phyloP scores from a whole-genome alignment of 257 asterid genomes.

The Striga asiatica region DNA sequence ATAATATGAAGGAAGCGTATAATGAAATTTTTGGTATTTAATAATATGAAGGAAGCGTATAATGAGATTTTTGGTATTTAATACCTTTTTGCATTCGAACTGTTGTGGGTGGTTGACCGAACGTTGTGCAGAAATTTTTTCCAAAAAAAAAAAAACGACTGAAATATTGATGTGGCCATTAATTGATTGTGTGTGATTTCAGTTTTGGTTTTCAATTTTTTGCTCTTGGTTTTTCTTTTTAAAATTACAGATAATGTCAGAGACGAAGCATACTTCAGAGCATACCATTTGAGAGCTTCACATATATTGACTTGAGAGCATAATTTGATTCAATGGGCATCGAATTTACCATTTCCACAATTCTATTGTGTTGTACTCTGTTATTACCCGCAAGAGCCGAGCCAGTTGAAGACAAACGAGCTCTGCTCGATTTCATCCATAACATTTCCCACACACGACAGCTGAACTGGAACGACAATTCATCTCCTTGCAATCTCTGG shows the following conservation, averaged over 20 bases:
- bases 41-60: too few species aligned
- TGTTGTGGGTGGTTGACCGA: conserved; percentile 28
- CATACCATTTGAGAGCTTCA: neutral
- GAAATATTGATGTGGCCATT: neutral
- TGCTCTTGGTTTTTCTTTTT: neutral
- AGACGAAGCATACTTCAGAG: neutral
- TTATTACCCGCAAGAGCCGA: conserved; percentile 16
- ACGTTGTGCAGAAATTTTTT: conserved; percentile 17
- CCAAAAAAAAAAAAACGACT: conserved; percentile 18
- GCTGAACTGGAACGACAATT: conserved; percentile 27
- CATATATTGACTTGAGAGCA: neutral
- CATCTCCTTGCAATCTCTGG: conserved; percentile 34
- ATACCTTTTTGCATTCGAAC: too few species aligned
- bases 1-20: too few species aligned
- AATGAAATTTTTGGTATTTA: too few species aligned
- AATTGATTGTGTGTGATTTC: neutral
- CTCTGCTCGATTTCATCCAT: conserved; percentile 34
- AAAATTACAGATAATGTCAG: conserved; percentile 15
- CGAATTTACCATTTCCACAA: conserved; percentile 15
- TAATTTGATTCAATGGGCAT: conserved; percentile 13
- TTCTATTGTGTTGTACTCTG: conserved; percentile 14
- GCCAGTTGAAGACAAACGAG: conserved; percentile 36
- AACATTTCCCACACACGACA: conserved; percentile 20
- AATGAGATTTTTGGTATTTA: neutral
- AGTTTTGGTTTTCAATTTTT: neutral